These are phyloP conservation scores for Pseudoperonospora humuli DNA, from an alignment of 352 stramenopile genomes.

Conservation along the genomic window DNA sequence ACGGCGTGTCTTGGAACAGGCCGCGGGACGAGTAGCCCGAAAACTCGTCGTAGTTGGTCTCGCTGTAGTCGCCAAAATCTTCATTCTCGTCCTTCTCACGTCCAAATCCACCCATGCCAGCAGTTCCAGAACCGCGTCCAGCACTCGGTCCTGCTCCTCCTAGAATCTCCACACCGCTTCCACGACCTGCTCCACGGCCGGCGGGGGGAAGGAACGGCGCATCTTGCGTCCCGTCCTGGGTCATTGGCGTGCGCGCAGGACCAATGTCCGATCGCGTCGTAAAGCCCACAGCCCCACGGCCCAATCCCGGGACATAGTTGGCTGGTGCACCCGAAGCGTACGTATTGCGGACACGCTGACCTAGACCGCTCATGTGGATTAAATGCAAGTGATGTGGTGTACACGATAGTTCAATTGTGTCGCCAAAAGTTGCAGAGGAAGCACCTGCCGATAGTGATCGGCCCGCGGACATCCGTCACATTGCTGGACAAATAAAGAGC, in stretches of 20 bases:
- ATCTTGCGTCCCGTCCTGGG: constrained; percentile 50
- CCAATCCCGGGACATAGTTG: constrained; percentile 94
- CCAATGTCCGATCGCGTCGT: constrained; percentile 96
- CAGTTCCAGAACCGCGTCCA: constrained; percentile 70
- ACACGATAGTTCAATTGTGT: too few species aligned
- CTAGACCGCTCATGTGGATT: constrained; percentile 58
- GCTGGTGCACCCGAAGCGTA: constrained; percentile 87
- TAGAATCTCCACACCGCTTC: constrained; percentile 22
- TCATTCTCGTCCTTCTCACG: constrained; percentile 83
- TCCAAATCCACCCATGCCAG: constrained; percentile 74
- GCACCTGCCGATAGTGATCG: too few species aligned
- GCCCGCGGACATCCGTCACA: too few species aligned
- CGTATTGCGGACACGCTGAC: constrained; percentile 62
- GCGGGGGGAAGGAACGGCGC: constrained; percentile 66
- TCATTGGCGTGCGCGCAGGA: constrained; percentile 64
- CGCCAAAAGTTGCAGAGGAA: too few species aligned
- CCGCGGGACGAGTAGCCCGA: constrained; percentile 76
- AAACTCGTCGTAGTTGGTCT: constrained; percentile 91
- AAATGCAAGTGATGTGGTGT: not conserved
- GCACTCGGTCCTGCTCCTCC: constrained; percentile 19
- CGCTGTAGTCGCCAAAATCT: constrained; percentile 85
- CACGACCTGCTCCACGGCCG: constrained; percentile 60
- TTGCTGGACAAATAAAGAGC: too few species aligned
- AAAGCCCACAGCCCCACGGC: constrained; percentile 94
- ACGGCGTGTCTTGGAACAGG: constrained; percentile 89